Percentiles rank a stretch among this genome's conserved stretches.
Conservation (phyloP, 306 rosid species). For the Ceratonia siliqua region DNA sequence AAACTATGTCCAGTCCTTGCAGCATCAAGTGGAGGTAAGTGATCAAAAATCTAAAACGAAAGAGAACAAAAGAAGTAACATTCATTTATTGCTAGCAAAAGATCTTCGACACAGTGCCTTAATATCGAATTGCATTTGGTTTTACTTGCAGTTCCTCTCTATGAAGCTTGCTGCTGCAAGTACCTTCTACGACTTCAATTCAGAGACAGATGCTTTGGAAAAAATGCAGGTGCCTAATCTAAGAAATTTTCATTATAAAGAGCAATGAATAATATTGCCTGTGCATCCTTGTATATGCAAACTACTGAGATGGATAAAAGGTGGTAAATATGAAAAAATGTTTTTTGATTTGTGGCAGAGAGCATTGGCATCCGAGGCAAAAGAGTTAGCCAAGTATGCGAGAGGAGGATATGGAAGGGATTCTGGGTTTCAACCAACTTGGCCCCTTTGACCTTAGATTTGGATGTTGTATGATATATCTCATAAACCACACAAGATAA, state of each 20-base stretch:
- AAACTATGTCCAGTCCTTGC: constrained; percentile 91
- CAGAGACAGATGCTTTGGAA: constrained; percentile 57
- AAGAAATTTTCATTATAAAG: neutral
- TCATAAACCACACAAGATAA: constrained; percentile 49
- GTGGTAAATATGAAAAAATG: constrained; percentile 6
- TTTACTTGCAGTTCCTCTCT: constrained; percentile 73
- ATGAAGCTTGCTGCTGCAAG: constrained; percentile 85
- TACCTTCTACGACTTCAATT: constrained; percentile 67
- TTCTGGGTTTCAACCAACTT: constrained; percentile 61
- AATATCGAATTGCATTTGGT: neutral
- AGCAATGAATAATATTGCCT: too few species aligned
- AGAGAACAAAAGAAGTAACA: neutral
- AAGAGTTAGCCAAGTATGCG: constrained; percentile 51
- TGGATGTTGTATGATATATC: constrained; percentile 41
- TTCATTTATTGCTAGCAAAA: neutral
- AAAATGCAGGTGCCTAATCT: constrained; percentile 58
- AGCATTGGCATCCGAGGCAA: constrained; percentile 63
- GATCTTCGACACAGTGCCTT: neutral
- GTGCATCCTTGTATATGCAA: constrained; percentile 1
- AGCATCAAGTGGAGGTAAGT: constrained; percentile 87
- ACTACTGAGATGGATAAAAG: constrained; percentile 20
- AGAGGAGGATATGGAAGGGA: constrained; percentile 60
- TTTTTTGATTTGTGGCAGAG: constrained; percentile 46
- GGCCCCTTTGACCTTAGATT: constrained; percentile 60
- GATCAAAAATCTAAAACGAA: neutral